Base-by-base conservation (phyloP, 73 alveolate genomes). In the Paramecium primaurelia region DNA sequence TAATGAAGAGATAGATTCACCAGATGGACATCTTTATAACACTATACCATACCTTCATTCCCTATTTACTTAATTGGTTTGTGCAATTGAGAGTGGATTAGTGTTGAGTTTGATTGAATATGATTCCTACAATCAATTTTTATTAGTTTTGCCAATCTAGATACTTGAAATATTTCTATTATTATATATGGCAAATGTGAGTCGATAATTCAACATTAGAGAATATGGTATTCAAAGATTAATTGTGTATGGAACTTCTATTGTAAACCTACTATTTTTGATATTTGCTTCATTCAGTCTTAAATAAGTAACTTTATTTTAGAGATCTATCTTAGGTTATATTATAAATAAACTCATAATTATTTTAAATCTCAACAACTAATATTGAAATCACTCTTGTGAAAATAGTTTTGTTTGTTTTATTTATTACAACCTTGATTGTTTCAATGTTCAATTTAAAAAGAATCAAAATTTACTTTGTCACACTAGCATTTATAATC, bases 141-240 rank as follows among this genome's bases (percentile, higher is more conserved):
- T 64, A 28, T 28, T 64, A 14, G 12, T 64, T 32, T 34, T 64
- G 49, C 84, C 84, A 64, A 32, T 64, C 51, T 34, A 64, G 47
- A 64, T 64, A 32, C 42, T 64, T 32, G 84, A 64, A 64, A 64
- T 64, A 64, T 64, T 64, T 64, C 25, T 64, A 32, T 64, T 64
- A 64, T 34, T 64, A 7, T 64, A 25, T 0, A 64, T 64, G 84
- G 84, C 84, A 32, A 64, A 64, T 28, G 84, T 64, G 45, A 64
- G 84, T 34, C 7, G 84, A 64, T n/a, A 64, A 64, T 64, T 64
- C 84, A 64, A 64, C 28, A 64, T 64, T 64, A 64, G 49, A 64
- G 84, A 64, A 64, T 64, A 64, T 32, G 84, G 84, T 6, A 34
- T 64, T 1, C 22, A 64, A 64, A 64, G 84, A 64, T 64, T 64